Evolutionary conservation across 2,329 filamentous ascomycete genomes (phyloP).

Genomic region (Calonectria henricotiae): DNA sequence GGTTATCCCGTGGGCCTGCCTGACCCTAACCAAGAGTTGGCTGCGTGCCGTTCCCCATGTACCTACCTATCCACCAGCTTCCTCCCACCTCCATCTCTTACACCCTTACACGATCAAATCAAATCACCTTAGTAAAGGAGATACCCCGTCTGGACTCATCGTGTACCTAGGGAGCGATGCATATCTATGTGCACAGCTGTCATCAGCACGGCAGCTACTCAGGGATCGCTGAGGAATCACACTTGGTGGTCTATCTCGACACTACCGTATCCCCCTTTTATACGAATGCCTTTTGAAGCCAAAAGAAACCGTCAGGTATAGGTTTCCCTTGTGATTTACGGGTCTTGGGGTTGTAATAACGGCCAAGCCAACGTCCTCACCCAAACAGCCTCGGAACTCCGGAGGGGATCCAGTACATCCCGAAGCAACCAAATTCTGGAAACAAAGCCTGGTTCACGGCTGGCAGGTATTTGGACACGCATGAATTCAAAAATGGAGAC

Average conservation of each 20-base stretch:
- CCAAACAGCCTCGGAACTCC: not conserved
- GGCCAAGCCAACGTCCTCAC: no score
- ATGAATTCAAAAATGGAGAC: constrained; percentile 35
- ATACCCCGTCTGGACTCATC: not conserved
- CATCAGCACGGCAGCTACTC: not conserved
- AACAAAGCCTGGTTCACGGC: not conserved
- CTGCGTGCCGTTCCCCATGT: not conserved
- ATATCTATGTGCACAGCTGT: not conserved
- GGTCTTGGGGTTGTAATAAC: not conserved
- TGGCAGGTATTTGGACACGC: not conserved
- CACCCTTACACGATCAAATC: not conserved
- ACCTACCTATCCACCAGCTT: constrained; percentile 1
- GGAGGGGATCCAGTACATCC: no score
- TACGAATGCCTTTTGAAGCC: not conserved
- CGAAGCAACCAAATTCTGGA: not conserved
- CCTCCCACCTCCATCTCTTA: not conserved
- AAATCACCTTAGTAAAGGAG: not conserved
- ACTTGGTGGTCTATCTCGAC: not conserved
- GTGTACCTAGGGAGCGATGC: not conserved
- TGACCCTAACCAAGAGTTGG: not conserved
- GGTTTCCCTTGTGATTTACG: not conserved
- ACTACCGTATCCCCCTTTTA: not conserved
- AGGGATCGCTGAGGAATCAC: constrained; percentile 2
- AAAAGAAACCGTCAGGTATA: not conserved
- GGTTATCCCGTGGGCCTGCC: not conserved